Conservation (phyloP, 345 rosid species). For the Hirschfeldia incana region DNA sequence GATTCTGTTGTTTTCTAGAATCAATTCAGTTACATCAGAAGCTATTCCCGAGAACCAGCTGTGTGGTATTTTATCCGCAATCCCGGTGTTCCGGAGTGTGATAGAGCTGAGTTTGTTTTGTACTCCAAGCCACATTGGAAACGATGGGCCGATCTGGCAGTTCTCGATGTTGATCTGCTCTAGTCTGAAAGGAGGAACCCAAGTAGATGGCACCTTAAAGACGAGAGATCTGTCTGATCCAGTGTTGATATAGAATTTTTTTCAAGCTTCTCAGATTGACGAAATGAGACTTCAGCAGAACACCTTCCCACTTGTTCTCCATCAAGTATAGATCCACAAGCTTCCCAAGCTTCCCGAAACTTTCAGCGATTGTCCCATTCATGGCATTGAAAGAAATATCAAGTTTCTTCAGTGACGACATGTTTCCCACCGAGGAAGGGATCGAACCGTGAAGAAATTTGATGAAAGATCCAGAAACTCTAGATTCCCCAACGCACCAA, state of each 20-base stretch:
- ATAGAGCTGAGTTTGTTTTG: conserved; percentile 47
- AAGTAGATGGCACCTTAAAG: conserved; percentile 45
- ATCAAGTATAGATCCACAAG: conserved; percentile 43
- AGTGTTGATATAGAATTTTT: conserved; percentile 43
- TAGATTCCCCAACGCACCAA: conserved; percentile 45
- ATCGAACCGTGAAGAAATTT: conserved; percentile 49
- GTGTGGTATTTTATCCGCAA: conserved; percentile 47
- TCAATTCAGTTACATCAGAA: conserved; percentile 40
- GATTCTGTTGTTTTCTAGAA: conserved; percentile 50
- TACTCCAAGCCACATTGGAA: conserved; percentile 63
- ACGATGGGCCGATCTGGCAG: conserved; percentile 53
- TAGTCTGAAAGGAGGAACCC: conserved; percentile 64
- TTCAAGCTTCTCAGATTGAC: conserved; percentile 41
- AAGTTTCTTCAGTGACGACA: conserved; percentile 40
- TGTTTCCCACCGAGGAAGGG: conserved; percentile 50
- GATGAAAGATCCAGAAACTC: conserved; percentile 40
- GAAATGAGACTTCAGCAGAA: conserved; percentile 46
- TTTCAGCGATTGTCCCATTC: conserved; percentile 51
- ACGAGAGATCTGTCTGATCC: conserved; percentile 41
- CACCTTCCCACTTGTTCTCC: conserved; percentile 50
- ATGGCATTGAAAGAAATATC: conserved; percentile 49
- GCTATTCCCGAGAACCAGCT: conserved; percentile 43
- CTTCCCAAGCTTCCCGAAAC: conserved; percentile 46
- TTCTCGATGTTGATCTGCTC: conserved; percentile 48
- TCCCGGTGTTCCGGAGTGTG: conserved; percentile 45